Evolutionary conservation across 495 filamentous ascomycete species (phyloP).

Genomic region (Penicillium lagena): DNA sequence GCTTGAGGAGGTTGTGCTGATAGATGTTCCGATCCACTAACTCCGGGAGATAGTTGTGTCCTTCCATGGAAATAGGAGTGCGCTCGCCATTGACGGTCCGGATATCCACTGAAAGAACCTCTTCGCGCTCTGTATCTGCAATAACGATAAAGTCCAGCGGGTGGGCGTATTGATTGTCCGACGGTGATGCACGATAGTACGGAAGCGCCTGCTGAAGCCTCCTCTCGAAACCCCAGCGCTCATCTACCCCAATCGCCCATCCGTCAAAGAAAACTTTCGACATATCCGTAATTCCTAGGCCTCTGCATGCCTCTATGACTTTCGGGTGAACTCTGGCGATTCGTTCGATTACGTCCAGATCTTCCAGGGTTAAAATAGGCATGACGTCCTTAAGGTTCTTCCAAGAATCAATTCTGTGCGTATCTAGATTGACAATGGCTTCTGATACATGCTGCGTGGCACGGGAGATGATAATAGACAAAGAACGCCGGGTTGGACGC

Average conservation of each 20-base stretch:
- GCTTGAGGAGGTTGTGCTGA: conserved; percentile 30
- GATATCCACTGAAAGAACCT: conserved; percentile 87
- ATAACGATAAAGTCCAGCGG: conserved; percentile 32
- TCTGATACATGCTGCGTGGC: conserved; percentile 52
- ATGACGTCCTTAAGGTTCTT: conserved; percentile 66
- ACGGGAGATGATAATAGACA: conserved; percentile 27
- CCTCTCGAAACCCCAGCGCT: conserved; percentile 33
- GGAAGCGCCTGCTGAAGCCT: conserved; percentile 32
- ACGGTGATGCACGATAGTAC: conserved; percentile 40
- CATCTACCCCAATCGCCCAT: conserved; percentile 34
- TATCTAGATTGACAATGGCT: conserved; percentile 66
- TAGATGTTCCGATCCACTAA: conserved; percentile 25
- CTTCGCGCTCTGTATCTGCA: conserved; percentile 73
- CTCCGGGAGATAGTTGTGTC: conserved; percentile 46
- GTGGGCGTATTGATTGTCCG: conserved; percentile 38
- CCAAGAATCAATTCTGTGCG: conserved; percentile 63
- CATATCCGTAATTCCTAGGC: conserved; percentile 83
- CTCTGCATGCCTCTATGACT: conserved; percentile 79
- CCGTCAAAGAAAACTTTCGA: conserved; percentile 74
- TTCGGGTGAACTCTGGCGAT: conserved; percentile 65
- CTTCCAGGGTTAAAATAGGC: conserved; percentile 85
- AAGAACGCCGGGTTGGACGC: conserved; percentile 22
- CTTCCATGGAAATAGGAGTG: conserved; percentile 44
- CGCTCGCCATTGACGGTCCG: conserved; percentile 71
- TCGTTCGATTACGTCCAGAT: conserved; percentile 76